A percentile compares a stretch with the other conserved stretches of the same genome.
Evolutionary conservation across 768 basidiomycete species (phyloP).

Genomic region (Epithele typhae): DNA sequence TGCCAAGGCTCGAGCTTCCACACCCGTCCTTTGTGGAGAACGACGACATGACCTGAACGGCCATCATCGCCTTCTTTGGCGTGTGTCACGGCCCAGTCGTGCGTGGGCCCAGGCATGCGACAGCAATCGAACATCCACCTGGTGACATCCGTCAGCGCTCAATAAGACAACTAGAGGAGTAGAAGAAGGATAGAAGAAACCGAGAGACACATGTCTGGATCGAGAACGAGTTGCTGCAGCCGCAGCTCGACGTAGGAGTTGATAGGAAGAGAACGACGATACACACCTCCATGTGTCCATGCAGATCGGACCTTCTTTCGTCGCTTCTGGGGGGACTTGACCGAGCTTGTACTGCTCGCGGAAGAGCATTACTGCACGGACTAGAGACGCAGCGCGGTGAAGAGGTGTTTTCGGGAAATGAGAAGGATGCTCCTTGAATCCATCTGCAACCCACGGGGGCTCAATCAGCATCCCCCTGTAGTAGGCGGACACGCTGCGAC

Average conservation of each 20-base stretch:
- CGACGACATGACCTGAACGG: constrained; percentile 74
- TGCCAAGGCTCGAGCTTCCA: constrained; percentile 73
- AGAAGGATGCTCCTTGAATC: constrained; percentile 63
- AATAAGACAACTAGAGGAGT: too few species aligned
- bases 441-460: too few species aligned
- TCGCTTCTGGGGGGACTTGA: constrained; percentile 55
- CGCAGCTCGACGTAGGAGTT: too few species aligned
- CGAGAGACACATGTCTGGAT: too few species aligned
- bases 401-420: constrained; percentile 55
- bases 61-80: constrained; percentile 53
- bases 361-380: constrained; percentile 71
- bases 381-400: constrained; percentile 67
- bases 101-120: constrained; percentile 69
- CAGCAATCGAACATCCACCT: constrained; percentile 95
- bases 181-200: too few species aligned
- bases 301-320: constrained; percentile 68
- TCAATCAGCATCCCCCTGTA: too few species aligned
- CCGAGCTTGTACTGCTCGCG: constrained; percentile 66
- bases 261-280: constrained; percentile 10
- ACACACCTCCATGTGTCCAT: constrained; percentile 89
- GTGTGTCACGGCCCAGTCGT: constrained; percentile 55
- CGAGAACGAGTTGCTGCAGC: too few species aligned
- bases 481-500: too few species aligned
- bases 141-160: not conserved
- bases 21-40: constrained; percentile 78